Evolutionary conservation across 2,329 filamentous ascomycete species (phyloP).

Genomic region (Balansia obtecta): DNA sequence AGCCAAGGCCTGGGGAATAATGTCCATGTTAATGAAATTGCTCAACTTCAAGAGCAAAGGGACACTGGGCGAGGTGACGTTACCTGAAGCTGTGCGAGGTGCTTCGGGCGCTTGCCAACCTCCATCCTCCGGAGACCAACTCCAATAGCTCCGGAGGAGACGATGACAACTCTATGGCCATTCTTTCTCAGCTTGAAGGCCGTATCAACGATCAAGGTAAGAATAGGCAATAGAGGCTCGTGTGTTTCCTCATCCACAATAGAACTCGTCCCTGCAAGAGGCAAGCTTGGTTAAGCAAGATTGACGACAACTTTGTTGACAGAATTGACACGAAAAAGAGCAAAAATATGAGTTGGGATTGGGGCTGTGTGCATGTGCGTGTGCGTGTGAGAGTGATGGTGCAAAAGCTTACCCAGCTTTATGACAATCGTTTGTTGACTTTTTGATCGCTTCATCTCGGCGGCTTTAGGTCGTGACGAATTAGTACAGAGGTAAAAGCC

Average conservation of each 20-base stretch:
- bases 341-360: not conserved
- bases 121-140: conserved; percentile 88
- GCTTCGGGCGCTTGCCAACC: conserved; percentile 74
- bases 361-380: not conserved
- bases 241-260: conserved; percentile 95
- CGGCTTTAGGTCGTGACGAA: conserved; percentile 14
- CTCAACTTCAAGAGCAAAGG: not conserved
- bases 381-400: not conserved
- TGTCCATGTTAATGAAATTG: not conserved
- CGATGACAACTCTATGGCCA: conserved; percentile 89
- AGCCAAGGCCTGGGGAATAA: conserved; percentile 55
- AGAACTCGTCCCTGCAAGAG: conserved; percentile 74
- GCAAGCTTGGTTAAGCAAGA: not conserved
- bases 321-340: not conserved
- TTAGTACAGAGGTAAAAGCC: conserved; percentile 2
- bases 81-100: conserved; percentile 77
- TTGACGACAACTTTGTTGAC: not conserved
- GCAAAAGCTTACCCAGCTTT: conserved; percentile 57
- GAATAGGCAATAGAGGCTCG: conserved; percentile 80
- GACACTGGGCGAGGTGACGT: conserved; percentile 1
- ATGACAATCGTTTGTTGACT: conserved; percentile 51
- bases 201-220: conserved; percentile 89
- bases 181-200: conserved; percentile 76
- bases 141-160: conserved; percentile 93
- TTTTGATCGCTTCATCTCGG: conserved; percentile 53